Base-by-base conservation (phyloP, 2,329 filamentous ascomycete species). In the Macrophomina tecta region DNA sequence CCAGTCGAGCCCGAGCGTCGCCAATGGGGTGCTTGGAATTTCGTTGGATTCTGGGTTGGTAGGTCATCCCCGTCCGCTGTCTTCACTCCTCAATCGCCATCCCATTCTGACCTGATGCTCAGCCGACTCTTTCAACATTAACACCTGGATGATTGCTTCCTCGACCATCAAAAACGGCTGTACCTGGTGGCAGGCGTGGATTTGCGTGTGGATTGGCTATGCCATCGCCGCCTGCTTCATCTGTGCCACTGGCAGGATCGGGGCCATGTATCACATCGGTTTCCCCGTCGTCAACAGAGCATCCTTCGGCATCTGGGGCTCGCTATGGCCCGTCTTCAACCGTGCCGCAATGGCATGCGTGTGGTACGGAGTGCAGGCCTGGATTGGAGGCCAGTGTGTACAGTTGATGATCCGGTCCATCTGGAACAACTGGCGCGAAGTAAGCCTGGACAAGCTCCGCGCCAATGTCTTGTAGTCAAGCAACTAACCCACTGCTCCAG, bases 131-230 rank as follows among this genome's bases (percentile, higher is more conserved):
- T 80, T 80, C 72, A 80, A 80, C 69, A 80, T 80, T 73, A 95
- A 94, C 79, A 95, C 92, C 1, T 96, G 92, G 93, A 97, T 96
- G 92, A 95, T 96, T 69, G 91, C 91, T 0, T 92, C 91, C 1
- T 89, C 91, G 45, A 93, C 93, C 87, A 92, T 96, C 40, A 86
- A 90, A 1, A 83, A 81, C 56, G 92, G 92, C 12, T 83, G 96
- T 28, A 92, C 91, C 7, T 97, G 93, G 93, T 97, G 93, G 93
- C 92, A 97, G 80, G 90, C 91, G 2, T 81, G 78, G 78, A 70
- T 80, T n/a, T 93, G 91, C 74, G 91, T 97, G 51, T 94, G 93
- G 90, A 81, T 94, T 34, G 93, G 94, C 65, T 97, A 97, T 75
- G 83, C 88, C 46, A 89, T 97, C 70, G 88, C 93, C 0, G 92